Conservation (phyloP, 169 alveolate species). For the Plasmodium gaboni region DNA sequence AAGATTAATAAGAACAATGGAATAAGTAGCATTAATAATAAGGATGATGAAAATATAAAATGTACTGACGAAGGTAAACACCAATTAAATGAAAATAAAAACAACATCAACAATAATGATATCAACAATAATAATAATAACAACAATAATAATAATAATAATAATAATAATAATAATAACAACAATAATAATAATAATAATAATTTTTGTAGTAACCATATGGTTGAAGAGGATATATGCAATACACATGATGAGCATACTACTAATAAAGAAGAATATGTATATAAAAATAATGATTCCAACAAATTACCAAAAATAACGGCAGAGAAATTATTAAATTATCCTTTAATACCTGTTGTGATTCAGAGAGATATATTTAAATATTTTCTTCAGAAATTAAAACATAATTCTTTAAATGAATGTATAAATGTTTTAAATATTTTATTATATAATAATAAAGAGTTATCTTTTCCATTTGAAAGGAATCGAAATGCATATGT, state of each 20-base stretch:
- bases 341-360: slow-evolving; percentile 68
- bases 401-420: slow-evolving; percentile 40
- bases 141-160: background rate
- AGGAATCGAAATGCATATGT: slow-evolving; percentile 7
- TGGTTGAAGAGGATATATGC: background rate
- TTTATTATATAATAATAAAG: slow-evolving; percentile 12
- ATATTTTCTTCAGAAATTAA: slow-evolving; percentile 46
- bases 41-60: background rate
- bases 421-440: slow-evolving; percentile 28
- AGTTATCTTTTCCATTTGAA: slow-evolving; percentile 2
- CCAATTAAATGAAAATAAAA: background rate
- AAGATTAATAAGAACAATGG: background rate
- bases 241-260: background rate
- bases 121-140: background rate
- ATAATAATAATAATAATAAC: background rate
- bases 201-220: background rate
- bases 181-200: background rate
- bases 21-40: background rate
- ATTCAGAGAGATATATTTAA: slow-evolving; percentile 71
- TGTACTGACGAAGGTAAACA: background rate
- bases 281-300: background rate
- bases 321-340: slow-evolving; percentile 41
- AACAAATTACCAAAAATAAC: slow-evolving; percentile 20
- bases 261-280: background rate
- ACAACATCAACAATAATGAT: background rate